Evolutionary conservation across 2,329 filamentous ascomycete species (phyloP).

Genomic region (Verticillium klebahnii): DNA sequence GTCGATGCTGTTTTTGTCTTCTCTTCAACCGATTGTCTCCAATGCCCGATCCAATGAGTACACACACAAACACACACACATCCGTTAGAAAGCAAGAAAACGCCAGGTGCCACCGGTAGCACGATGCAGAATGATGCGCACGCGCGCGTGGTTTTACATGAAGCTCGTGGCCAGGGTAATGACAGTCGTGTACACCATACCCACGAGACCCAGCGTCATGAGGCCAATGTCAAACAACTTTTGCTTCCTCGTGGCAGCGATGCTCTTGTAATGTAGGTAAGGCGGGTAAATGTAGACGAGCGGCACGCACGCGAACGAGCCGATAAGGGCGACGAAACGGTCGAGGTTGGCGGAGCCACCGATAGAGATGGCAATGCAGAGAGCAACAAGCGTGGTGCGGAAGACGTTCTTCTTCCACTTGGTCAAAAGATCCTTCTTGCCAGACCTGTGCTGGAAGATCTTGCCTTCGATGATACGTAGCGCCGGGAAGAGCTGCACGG

Average conservation of each 20-base stretch:
- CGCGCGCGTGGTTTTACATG: slow-evolving; percentile 9
- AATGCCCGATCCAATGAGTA: background rate
- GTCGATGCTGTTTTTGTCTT: background rate
- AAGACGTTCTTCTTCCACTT: slow-evolving; percentile 77
- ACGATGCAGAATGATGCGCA: background rate
- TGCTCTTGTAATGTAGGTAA: slow-evolving; percentile 63
- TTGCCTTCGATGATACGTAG: slow-evolving; percentile 66
- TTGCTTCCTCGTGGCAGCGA: slow-evolving; percentile 50
- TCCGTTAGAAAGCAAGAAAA: background rate
- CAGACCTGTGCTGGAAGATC: slow-evolving; percentile 63
- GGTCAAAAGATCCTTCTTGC: slow-evolving; percentile 58
- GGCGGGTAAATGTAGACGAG: slow-evolving; percentile 84
- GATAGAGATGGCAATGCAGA: slow-evolving; percentile 59
- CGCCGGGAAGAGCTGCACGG: slow-evolving; percentile 71
- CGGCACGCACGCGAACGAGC: slow-evolving; percentile 96
- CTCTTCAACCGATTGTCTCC: background rate
- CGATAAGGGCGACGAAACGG: slow-evolving; percentile 94
- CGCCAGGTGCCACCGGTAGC: background rate
- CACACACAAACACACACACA: background rate
- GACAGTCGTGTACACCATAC: slow-evolving; percentile 67
- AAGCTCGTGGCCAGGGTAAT: slow-evolving; percentile 51
- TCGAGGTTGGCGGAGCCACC: slow-evolving; percentile 65
- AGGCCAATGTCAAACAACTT: slow-evolving; percentile 58
- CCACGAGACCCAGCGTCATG: slow-evolving; percentile 57
- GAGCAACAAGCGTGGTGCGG: slow-evolving; percentile 48